Conservation (phyloP, 176 grass and related monocot species). For the Phoenix roebelenii region DNA sequence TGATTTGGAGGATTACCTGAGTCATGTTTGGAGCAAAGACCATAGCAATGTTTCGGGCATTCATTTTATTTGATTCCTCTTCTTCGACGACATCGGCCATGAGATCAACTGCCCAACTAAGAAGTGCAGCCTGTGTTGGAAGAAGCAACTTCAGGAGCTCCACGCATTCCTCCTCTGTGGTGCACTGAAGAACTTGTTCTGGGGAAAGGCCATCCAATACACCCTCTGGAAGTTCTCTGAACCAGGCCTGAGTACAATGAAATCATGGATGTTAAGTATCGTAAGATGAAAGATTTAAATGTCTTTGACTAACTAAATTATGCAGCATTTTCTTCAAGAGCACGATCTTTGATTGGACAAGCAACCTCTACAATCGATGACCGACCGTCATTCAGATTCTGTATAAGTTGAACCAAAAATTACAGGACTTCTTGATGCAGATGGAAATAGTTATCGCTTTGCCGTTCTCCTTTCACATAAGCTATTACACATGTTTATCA, state of each 20-base stretch:
- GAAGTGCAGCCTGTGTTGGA: slow-evolving; percentile 56
- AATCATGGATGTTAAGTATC: too few relatives aligned
- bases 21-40: slow-evolving; percentile 96
- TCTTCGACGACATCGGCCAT: slow-evolving; percentile 90
- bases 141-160: slow-evolving; percentile 51
- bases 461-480: too few relatives aligned
- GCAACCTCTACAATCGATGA: too few relatives aligned
- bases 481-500: too few relatives aligned
- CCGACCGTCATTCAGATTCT: too few relatives aligned
- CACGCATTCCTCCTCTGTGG: slow-evolving; percentile 72
- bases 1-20: slow-evolving; percentile 36
- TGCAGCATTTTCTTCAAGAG: too few relatives aligned
- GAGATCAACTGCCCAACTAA: slow-evolving; percentile 78
- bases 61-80: slow-evolving; percentile 92
- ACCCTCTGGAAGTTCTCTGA: slow-evolving; percentile 91
- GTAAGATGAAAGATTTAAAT: too few relatives aligned
- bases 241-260: slow-evolving; percentile 52
- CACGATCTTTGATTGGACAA: too few relatives aligned
- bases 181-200: slow-evolving; percentile 70
- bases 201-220: slow-evolving; percentile 72
- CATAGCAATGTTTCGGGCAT: slow-evolving; percentile 92
- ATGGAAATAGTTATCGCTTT: too few relatives aligned
- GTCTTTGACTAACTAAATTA: too few relatives aligned
- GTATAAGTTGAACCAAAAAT: too few relatives aligned
- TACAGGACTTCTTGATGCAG: too few relatives aligned